phyloP scores from a whole-genome alignment of 495 filamentous ascomycete genomes.

The Neurospora sp. region DNA sequence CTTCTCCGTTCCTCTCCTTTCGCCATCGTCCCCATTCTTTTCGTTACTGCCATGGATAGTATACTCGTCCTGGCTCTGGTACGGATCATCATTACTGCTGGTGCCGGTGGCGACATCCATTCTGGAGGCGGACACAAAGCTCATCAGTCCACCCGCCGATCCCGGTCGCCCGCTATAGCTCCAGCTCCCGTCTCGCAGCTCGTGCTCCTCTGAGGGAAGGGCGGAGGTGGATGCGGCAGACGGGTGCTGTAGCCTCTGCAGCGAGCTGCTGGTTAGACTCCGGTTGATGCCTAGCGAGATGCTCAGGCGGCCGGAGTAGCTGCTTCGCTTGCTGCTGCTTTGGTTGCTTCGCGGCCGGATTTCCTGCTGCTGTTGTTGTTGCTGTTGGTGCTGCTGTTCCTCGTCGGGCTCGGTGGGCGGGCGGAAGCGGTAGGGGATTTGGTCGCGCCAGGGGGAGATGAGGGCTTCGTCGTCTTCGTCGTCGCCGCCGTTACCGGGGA shows the following conservation, averaged over 20 bases:
- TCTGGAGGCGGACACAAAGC: not conserved
- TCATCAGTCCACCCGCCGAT: not conserved
- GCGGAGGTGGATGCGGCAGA: not conserved
- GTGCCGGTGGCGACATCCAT: not conserved
- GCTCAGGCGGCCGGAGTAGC: not conserved
- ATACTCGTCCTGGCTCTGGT: not conserved
- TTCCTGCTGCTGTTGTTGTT: not conserved
- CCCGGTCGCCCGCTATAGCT: not conserved
- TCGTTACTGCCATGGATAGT: not conserved
- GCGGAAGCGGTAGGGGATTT: not conserved
- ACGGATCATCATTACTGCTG: not conserved
- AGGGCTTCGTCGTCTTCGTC: slow-evolving; percentile 22
- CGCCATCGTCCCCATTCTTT: not conserved
- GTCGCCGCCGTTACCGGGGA: slow-evolving; percentile 3
- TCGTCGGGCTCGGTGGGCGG: not conserved
- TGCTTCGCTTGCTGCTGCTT: not conserved
- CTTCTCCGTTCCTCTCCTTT: not conserved
- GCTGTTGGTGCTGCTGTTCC: not conserved
- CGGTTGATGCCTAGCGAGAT: not conserved
- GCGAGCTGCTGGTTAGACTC: not conserved
- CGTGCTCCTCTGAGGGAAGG: not conserved
- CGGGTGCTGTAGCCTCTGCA: not conserved
- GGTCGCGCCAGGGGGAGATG: not conserved
- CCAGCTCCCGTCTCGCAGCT: not conserved
- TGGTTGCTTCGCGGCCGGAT: not conserved